Conservation (phyloP, 176 grass and related monocot genomes). For the Aegilops sharonensis region DNA sequence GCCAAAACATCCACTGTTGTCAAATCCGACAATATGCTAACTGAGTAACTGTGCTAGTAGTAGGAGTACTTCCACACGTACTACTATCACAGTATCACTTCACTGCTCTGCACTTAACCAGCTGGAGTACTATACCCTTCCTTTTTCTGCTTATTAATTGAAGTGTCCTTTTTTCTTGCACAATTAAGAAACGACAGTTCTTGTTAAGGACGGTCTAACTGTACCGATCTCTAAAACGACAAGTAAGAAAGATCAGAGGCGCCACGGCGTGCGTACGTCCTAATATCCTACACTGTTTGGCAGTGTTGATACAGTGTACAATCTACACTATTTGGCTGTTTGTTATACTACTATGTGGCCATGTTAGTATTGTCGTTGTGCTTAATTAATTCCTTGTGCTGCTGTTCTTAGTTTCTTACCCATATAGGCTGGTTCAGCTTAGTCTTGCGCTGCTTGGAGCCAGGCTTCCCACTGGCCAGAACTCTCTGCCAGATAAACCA, state of each 20-base stretch:
- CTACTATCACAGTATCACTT: background rate
- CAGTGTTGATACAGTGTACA: background rate
- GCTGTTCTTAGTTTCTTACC: constrained; percentile 34
- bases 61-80: background rate
- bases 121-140: no score
- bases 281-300: background rate
- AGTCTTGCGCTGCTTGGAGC: constrained; percentile 26
- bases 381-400: background rate
- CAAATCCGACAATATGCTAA: constrained; percentile 25
- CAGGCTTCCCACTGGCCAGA: constrained; percentile 14
- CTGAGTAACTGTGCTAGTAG: background rate
- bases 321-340: background rate
- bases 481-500: constrained; percentile 26
- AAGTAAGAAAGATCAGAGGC: background rate
- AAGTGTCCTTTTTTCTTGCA: background rate
- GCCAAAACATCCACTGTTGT: constrained; percentile 21
- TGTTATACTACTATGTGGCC: background rate
- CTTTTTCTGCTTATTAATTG: background rate
- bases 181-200: background rate
- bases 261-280: no score
- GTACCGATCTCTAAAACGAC: background rate
- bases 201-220: background rate
- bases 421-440: constrained; percentile 40
- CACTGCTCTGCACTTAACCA: background rate
- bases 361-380: background rate